These are phyloP conservation scores for Liquidambar formosana DNA, from an alignment of 164 flowering plant species.

Conservation along the genomic window DNA sequence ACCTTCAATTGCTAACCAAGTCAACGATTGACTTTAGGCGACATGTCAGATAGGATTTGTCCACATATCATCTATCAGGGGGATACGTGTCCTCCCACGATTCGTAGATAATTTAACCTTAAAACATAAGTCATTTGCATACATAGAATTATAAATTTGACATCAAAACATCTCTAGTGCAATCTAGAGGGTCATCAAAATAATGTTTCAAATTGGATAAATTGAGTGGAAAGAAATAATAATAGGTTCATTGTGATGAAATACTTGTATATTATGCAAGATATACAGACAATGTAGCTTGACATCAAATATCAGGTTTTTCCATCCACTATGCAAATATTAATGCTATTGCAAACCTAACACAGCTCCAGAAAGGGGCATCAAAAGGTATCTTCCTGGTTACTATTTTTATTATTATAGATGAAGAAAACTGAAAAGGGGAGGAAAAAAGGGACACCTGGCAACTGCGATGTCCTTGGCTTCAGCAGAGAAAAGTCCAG, in stretches of 20 bases:
- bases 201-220: background rate
- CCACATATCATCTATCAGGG: no score
- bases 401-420: background rate
- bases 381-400: background rate
- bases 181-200: background rate
- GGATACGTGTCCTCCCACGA: no score
- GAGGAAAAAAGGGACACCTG: slow-evolving; percentile 45
- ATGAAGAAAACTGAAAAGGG: background rate
- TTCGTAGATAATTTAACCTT: no score
- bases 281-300: background rate
- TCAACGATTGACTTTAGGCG: no score
- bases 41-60: no score
- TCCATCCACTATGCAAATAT: background rate
- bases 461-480: slow-evolving; percentile 94
- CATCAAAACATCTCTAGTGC: background rate
- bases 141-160: background rate
- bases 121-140: no score
- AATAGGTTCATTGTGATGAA: background rate
- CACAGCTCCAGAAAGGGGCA: background rate
- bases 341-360: no score
- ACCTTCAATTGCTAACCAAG: no score
- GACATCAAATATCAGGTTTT: background rate
- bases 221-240: background rate
- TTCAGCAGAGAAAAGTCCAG: slow-evolving; percentile 96
- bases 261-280: background rate